Evolutionary conservation across 2,329 filamentous ascomycete species (phyloP).

Genomic region (Diaporthe sp.): DNA sequence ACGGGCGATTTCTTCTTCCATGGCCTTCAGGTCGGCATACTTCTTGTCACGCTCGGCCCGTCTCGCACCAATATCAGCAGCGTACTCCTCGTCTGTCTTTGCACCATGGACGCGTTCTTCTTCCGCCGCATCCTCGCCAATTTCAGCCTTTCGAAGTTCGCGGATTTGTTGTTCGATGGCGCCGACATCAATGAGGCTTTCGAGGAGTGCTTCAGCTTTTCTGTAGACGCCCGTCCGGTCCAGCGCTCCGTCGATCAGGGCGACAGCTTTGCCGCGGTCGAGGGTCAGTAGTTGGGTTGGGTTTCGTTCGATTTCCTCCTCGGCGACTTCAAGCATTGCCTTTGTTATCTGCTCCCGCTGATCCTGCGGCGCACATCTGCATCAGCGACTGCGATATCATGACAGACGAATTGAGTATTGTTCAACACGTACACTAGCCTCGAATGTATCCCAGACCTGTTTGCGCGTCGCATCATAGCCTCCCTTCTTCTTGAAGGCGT

Average conservation of each 20-base stretch:
- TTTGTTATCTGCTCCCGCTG: slow-evolving; percentile 77
- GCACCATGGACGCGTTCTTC: slow-evolving; percentile 75
- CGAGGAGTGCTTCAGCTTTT: slow-evolving; percentile 76
- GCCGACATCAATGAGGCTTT: slow-evolving; percentile 75
- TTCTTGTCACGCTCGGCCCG: slow-evolving; percentile 72
- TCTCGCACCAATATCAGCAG: slow-evolving; percentile 73
- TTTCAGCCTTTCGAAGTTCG: slow-evolving; percentile 74
- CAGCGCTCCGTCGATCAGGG: slow-evolving; percentile 82
- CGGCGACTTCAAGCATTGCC: slow-evolving; percentile 77
- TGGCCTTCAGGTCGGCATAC: slow-evolving; percentile 70
- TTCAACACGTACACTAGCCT: slow-evolving; percentile 69
- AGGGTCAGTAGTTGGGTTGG: slow-evolving; percentile 78
- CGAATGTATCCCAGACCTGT: slow-evolving; percentile 81
- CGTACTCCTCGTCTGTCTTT: slow-evolving; percentile 82
- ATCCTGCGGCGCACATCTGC: slow-evolving; percentile 61
- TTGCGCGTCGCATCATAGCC: slow-evolving; percentile 85
- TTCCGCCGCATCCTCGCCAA: slow-evolving; percentile 77
- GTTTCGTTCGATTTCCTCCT: slow-evolving; percentile 82
- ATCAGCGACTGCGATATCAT: not conserved
- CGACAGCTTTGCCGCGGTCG: slow-evolving; percentile 79
- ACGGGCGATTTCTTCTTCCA: slow-evolving; percentile 72
- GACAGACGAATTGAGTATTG: not conserved
- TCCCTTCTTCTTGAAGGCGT: slow-evolving; percentile 88
- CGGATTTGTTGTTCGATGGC: slow-evolving; percentile 79
- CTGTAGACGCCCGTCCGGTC: slow-evolving; percentile 84